Evolutionary conservation across 305 asterid genomes (phyloP).

Genomic region (Solanum hybrid): DNA sequence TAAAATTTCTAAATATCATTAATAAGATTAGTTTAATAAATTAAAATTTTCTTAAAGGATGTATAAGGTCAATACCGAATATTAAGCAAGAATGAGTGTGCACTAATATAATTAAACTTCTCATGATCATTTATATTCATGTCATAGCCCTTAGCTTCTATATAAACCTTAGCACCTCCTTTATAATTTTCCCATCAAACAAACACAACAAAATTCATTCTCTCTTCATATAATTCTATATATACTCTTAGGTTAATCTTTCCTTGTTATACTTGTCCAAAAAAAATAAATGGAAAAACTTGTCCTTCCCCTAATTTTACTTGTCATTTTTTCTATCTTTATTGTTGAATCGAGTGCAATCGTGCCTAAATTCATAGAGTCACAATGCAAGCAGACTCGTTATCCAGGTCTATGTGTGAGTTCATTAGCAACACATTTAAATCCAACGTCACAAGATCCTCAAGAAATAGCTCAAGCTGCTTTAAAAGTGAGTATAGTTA

Average conservation of each 20-base stretch:
- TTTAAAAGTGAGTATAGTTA: conserved; percentile 29
- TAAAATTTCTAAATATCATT: background rate
- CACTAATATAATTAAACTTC: background rate
- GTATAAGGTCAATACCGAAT: background rate
- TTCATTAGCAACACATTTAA: conserved; percentile 22
- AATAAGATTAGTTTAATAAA: background rate
- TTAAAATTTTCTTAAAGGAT: background rate
- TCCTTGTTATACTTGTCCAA: background rate
- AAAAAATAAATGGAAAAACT: conserved; percentile 18
- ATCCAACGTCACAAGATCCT: conserved; percentile 24
- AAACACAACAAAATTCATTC: background rate
- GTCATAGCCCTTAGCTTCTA: conserved; percentile 3
- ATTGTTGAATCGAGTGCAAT: conserved; percentile 4
- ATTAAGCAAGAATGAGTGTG: background rate
- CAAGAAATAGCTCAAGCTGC: conserved; percentile 40
- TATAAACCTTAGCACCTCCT: conserved; percentile 22
- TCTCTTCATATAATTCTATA: background rate
- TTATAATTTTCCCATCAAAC: conserved; percentile 13
- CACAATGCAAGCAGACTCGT: conserved; percentile 32
- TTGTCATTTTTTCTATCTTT: conserved; percentile 2
- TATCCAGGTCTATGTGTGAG: conserved; percentile 39
- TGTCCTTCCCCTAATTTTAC: conserved; percentile 10
- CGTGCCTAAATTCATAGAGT: conserved; percentile 25
- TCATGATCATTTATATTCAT: background rate
- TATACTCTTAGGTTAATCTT: background rate